Percentiles rank a stretch among this genome's conserved stretches.
These are phyloP conservation scores for Ocimum tenuiflorum DNA, from an alignment of 257 asterid species.

Conservation along the genomic window DNA sequence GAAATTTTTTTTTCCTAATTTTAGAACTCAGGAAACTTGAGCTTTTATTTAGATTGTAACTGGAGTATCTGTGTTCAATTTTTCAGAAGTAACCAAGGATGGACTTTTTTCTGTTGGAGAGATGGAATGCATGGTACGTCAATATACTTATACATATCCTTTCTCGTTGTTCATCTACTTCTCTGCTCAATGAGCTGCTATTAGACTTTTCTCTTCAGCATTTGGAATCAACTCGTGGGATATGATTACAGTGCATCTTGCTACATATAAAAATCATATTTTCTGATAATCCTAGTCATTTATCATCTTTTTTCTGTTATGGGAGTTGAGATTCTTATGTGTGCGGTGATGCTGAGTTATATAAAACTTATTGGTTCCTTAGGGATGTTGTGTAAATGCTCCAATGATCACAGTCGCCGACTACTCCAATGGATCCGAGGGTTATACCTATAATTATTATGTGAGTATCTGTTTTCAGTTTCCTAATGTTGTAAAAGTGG, in stretches of 20 bases:
- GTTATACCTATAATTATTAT: constrained; percentile 72
- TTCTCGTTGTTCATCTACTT: background rate
- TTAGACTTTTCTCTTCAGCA: background rate
- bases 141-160: background rate
- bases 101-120: constrained; percentile 99
- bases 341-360: background rate
- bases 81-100: constrained; percentile 93
- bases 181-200: constrained; percentile 12
- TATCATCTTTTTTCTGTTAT: background rate
- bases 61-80: constrained; percentile 15
- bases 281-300: background rate
- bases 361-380: constrained; percentile 21
- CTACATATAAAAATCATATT: too few species aligned
- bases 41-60: constrained; percentile 21
- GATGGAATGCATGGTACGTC: constrained; percentile 98
- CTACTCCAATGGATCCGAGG: constrained; percentile 95
- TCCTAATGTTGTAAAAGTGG: background rate
- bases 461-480: constrained; percentile 35
- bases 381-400: constrained; percentile 98
- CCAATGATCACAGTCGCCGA: constrained; percentile 98
- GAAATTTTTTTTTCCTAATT: too few species aligned
- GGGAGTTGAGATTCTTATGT: background rate
- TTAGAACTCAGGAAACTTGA: too few species aligned
- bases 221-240: background rate
- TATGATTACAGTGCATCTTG: background rate